Evolutionary conservation across 345 rosid genomes (phyloP), one percentile per base, ranked within the genome.

Genomic region (Cochlearia excelsa): DNA sequence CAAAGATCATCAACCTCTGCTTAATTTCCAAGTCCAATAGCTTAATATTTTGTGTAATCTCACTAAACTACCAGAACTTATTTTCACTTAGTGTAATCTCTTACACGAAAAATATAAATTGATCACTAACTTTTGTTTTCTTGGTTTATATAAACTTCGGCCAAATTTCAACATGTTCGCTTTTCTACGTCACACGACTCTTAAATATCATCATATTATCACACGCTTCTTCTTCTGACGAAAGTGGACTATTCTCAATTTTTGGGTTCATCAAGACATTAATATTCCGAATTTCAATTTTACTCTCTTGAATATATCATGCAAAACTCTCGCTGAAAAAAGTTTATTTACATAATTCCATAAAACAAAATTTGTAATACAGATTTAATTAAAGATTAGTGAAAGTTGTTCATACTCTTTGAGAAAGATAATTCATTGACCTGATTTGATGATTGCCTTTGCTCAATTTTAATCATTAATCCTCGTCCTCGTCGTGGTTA

Each of bases 401-500:
- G 42, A 52, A 67, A 67, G 52, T 23, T 51, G 48, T 51, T 34
- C 33, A 29, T 26, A 51, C 42, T 42, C 49, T 51, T 34, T 0
- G 26, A 28, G 26, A 53, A 10, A 39, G 29, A 29, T 4, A 43
- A 44, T n/a, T 30, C 59, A 51, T 51, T 59, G 65, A 58, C 48
- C 34, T 51, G 41, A 54, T 35, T 46, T 47, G 54, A 8, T 49
- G 57, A 2, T 31, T 7, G 11, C 40, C 35, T 26, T 1, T 54
- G 3, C 46, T 27, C 59, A 3, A 40, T 2, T 45, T 11, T 16
- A 57, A 42, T 42, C 41, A n/a, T 57, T 26, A 58, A 61, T 11
- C 11, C 57, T 50, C 16, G 51, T 41, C n/a, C 3, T 49, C 26
- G 1, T 63, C 78, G 61, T 84, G 73, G 47, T 80, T 79, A 26